Evolutionary conservation across 164 flowering plant species (phyloP).

Genomic region (Tetracentron sinense): DNA sequence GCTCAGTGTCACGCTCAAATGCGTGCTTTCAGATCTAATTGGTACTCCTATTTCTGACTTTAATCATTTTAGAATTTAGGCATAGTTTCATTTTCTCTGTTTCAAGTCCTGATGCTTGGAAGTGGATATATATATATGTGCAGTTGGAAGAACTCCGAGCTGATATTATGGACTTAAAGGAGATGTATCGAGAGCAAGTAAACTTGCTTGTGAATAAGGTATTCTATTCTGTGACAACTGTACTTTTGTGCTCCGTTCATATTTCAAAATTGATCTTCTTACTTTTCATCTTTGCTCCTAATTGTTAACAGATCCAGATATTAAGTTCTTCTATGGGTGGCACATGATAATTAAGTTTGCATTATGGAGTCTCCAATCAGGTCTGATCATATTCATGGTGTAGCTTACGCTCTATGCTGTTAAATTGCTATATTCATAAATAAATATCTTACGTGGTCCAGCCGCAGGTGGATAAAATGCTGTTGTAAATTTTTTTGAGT

Average conservation of each 20-base stretch:
- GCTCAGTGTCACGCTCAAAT: background rate
- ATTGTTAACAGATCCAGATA: slow-evolving; percentile 49
- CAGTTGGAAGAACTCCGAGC: slow-evolving; percentile 98
- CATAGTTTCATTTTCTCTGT: background rate
- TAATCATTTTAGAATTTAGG: background rate
- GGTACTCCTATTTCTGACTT: background rate
- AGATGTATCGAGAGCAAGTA: slow-evolving; percentile 99
- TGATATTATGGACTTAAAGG: slow-evolving; percentile 89
- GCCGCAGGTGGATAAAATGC: no score
- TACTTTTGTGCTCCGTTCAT: background rate
- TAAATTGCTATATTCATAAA: no score
- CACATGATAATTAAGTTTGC: slow-evolving; percentile 11
- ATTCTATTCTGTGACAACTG: background rate
- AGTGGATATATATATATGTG: slow-evolving; percentile 16
- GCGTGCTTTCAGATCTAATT: background rate
- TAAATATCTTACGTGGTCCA: no score
- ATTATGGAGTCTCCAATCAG: background rate
- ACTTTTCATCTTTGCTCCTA: background rate
- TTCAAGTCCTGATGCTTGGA: background rate
- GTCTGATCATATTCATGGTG: background rate
- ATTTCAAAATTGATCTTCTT: background rate
- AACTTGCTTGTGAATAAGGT: slow-evolving; percentile 94
- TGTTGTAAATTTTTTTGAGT: background rate
- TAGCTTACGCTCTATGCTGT: background rate
- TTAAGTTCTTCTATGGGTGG: slow-evolving; percentile 40